Base-by-base conservation (phyloP, 163 green algal genomes). In the Chlamydomonas reinhardtii region DNA sequence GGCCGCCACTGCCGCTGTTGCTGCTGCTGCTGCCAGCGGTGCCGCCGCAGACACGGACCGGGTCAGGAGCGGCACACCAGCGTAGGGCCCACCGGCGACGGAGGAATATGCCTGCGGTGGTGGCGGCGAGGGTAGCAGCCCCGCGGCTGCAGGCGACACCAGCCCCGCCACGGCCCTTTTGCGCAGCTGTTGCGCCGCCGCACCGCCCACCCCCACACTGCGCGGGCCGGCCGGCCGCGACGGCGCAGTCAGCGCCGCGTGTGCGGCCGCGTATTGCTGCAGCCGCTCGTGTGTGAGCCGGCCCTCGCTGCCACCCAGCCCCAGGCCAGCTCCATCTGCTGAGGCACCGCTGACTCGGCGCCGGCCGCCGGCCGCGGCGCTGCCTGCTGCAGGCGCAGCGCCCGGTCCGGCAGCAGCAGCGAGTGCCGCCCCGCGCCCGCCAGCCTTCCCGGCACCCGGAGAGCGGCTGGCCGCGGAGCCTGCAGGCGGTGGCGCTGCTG, bases 251-350 rank as follows among this genome's bases (percentile, higher is more conserved):
- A 86, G 79, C 17, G 52, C 31, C 0, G 79, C 79, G 79, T 86
- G 79, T 4, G 79, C 79, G 27, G 27, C 54, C 1, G 79, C 79
- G 52, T 86, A 86, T 29, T 86, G 79, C 35, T 86, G 79, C 52
- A 86, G 56, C n/a, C 79, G 79, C 15, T 86, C 79, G 19, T 72
- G 54, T 2, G 79, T 86, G 20, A 86, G 35, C 16, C 79, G 70
- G 4, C 61, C 48, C 66, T 71, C 66, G 66, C 66, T 52, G 22
- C 29, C 31, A 27, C 31, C 14, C 9, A 14, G 24, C 11, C 31
- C 17, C 29, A 6, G 14, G 66, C 24, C 29, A 12, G 4, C 29
- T 0, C 64, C 64, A 20, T 19, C 64, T 8, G 64, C 29, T 34
- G 61, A 11, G 64, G 8, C 64, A 20, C 29, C 64, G 14, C 15